phyloP scores from a whole-genome alignment of 768 basidiomycete genomes.

The Scleroderma citrinum region DNA sequence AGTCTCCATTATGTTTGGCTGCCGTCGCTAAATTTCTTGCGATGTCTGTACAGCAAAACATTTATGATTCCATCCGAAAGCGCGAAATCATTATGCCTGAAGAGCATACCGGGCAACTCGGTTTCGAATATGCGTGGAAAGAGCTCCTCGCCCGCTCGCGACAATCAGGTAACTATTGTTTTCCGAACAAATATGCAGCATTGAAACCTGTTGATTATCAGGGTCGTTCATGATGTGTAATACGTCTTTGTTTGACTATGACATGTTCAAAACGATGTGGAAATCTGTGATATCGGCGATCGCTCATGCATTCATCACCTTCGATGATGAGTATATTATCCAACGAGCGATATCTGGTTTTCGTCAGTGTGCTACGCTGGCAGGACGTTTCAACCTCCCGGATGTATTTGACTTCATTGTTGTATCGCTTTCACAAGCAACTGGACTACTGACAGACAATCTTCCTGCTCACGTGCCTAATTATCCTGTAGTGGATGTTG shows the following conservation, averaged over 20 bases:
- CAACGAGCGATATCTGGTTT: constrained; percentile 95
- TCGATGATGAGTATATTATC: constrained; percentile 95
- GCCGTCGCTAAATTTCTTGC: constrained; percentile 7
- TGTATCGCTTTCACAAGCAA: constrained; percentile 86
- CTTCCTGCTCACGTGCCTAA: constrained; percentile 68
- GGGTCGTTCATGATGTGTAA: constrained; percentile 61
- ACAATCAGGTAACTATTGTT: constrained; percentile 55
- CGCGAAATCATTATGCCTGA: constrained; percentile 96
- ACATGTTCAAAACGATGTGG: constrained; percentile 95
- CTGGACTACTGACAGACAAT: constrained; percentile 74
- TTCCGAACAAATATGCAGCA: constrained; percentile 1
- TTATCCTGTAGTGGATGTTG: constrained; percentile 85
- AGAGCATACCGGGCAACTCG: constrained; percentile 92
- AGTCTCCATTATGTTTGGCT: constrained; percentile 12
- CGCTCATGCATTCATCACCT: constrained; percentile 91
- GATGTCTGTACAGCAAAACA: constrained; percentile 53
- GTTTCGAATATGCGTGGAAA: constrained; percentile 99
- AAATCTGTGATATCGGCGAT: constrained; percentile 90
- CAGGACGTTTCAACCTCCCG: constrained; percentile 80
- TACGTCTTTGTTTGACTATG: constrained; percentile 73
- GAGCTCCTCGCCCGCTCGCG: constrained; percentile 80
- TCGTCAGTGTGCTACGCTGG: constrained; percentile 91
- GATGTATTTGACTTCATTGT: constrained; percentile 98
- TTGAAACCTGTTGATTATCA: constrained; percentile 50
- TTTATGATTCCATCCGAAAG: constrained; percentile 93